Percentiles rank a stretch among this genome's conserved stretches.
These are phyloP conservation scores for Ceratocystis huliohia DNA, from an alignment of 2,329 filamentous ascomycete genomes.

Conservation along the genomic window DNA sequence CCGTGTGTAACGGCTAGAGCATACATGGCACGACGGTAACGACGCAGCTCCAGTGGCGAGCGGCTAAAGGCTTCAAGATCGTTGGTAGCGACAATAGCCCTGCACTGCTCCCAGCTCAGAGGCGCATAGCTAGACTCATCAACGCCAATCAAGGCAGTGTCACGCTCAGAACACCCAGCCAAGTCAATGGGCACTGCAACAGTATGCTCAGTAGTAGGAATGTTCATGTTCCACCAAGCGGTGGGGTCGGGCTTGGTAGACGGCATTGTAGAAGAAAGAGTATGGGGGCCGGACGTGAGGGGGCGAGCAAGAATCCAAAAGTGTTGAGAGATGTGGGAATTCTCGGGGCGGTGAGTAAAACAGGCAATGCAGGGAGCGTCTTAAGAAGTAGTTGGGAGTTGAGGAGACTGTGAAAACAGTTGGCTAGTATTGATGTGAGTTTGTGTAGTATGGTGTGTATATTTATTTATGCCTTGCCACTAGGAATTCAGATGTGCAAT, in stretches of 20 bases:
- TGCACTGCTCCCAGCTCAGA: constrained; percentile 58
- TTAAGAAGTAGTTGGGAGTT: not conserved
- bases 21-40: constrained; percentile 60
- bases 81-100: constrained; percentile 49
- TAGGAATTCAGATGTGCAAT: not conserved
- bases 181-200: constrained; percentile 61
- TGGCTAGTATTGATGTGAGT: not conserved
- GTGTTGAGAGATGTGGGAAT: not conserved
- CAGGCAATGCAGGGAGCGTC: not conserved
- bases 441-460: not conserved
- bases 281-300: not conserved
- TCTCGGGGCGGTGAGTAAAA: not conserved
- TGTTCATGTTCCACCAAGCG: constrained; percentile 76
- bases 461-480: not conserved
- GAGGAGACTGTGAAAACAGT: not conserved
- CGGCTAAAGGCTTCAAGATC: constrained; percentile 65
- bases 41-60: constrained; percentile 61
- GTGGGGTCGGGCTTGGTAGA: constrained; percentile 13
- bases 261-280: not conserved
- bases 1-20: constrained; percentile 55
- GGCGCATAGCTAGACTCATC: constrained; percentile 52
- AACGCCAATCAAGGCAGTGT: constrained; percentile 55
- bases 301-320: not conserved
- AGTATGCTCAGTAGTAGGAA: constrained; percentile 50
- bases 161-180: constrained; percentile 49